A percentile compares a stretch with the other conserved stretches of the same genome.
Evolutionary conservation across 2,329 filamentous ascomycete species (phyloP).

Genomic region (Sordariomycetes sp.): DNA sequence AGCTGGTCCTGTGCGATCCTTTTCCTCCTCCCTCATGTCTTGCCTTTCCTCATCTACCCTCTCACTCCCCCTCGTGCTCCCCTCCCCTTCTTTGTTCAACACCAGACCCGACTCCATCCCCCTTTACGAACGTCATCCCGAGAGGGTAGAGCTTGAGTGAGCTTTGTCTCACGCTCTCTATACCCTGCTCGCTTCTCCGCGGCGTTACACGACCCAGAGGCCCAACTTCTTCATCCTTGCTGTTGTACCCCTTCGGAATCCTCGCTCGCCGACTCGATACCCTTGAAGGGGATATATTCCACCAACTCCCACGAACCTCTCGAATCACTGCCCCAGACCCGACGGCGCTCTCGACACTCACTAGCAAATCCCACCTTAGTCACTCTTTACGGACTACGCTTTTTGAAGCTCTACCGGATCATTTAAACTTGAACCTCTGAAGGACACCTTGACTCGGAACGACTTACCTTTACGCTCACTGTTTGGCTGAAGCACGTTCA

Average conservation of each 20-base stretch:
- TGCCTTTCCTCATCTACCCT: conserved; percentile 28
- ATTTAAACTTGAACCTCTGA: too few species aligned
- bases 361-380: too few species aligned
- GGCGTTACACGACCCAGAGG: conserved; percentile 6
- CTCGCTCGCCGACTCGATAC: neutral
- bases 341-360: too few species aligned
- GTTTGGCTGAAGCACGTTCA: too few species aligned
- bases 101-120: conserved; percentile 5
- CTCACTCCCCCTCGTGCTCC: conserved; percentile 17
- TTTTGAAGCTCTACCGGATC: too few species aligned
- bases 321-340: too few species aligned
- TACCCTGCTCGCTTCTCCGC: conserved; percentile 20
- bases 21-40: conserved; percentile 8
- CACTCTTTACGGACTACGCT: too few species aligned
- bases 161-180: conserved; percentile 20
- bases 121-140: conserved; percentile 23
- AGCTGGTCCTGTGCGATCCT: conserved; percentile 4
- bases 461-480: too few species aligned
- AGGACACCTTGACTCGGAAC: too few species aligned
- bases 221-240: conserved; percentile 5
- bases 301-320: neutral
- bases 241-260: neutral
- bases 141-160: conserved; percentile 19
- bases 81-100: conserved; percentile 3
- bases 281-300: neutral